A percentile compares a stretch with the other conserved stretches of the same genome.
phyloP scores from a whole-genome alignment of 2,329 filamentous ascomycete genomes.

The Cylindrodendrum hubeiense region DNA sequence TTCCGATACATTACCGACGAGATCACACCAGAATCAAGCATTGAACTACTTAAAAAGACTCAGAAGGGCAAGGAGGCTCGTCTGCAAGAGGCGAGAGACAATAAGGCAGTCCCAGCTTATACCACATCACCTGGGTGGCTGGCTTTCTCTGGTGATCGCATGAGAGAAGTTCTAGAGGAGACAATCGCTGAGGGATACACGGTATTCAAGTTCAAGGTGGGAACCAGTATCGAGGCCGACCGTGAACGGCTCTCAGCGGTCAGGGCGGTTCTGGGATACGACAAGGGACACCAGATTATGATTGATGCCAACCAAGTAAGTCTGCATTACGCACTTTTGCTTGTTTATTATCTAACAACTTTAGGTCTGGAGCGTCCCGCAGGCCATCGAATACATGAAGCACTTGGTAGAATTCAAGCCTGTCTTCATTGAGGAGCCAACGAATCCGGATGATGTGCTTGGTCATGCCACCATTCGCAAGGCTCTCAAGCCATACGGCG shows the following conservation, averaged over 20 bases:
- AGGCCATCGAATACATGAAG: constrained; percentile 89
- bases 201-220: constrained; percentile 94
- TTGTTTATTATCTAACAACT: background rate
- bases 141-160: constrained; percentile 90
- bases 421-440: constrained; percentile 97
- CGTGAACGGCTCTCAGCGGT: constrained; percentile 78
- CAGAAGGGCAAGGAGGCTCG: constrained; percentile 77
- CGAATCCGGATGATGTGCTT: constrained; percentile 88
- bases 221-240: constrained; percentile 78
- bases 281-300: constrained; percentile 87
- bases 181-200: constrained; percentile 82
- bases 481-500: constrained; percentile 78
- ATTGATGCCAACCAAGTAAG: constrained; percentile 84
- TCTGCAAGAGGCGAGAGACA: constrained; percentile 78
- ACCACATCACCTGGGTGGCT: constrained; percentile 93
- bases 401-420: constrained; percentile 85
- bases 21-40: constrained; percentile 85
- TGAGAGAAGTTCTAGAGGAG: constrained; percentile 79
- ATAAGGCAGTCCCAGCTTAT: constrained; percentile 86
- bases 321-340: background rate
- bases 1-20: constrained; percentile 96
- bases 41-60: constrained; percentile 75
- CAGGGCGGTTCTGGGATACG: constrained; percentile 83
- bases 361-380: constrained; percentile 85
- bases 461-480: constrained; percentile 88